These are phyloP conservation scores for Citrus medica DNA, from an alignment of 345 rosid species.

Conservation along the genomic window DNA sequence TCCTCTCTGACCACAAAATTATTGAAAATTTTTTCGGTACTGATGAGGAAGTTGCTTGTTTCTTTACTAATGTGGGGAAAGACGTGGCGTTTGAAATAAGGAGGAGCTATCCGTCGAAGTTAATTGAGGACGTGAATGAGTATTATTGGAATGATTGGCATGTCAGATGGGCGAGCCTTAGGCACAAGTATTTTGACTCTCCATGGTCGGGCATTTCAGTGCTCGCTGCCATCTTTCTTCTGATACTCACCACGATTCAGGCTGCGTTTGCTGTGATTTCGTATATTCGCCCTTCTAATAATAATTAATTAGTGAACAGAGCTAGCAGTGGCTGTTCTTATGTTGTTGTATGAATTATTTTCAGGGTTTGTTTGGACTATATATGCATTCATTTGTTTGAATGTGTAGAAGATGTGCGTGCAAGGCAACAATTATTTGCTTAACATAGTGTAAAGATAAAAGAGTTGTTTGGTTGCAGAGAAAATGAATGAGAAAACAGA, in stretches of 20 bases:
- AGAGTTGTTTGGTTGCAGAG: too few species aligned
- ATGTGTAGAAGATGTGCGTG: not conserved
- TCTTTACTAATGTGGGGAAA: conserved; percentile 10
- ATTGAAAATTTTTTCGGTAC: conserved; percentile 18
- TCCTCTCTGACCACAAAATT: not conserved
- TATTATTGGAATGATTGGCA: conserved; percentile 18
- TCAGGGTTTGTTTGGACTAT: too few species aligned
- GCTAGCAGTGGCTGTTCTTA: too few species aligned
- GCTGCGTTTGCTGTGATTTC: conserved; percentile 2
- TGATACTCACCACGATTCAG: conserved; percentile 20
- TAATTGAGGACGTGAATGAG: conserved; percentile 16
- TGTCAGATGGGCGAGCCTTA: conserved; percentile 17
- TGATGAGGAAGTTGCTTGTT: conserved; percentile 12
- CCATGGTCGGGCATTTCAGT: conserved; percentile 25
- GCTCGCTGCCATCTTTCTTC: conserved; percentile 8
- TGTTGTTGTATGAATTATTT: too few species aligned
- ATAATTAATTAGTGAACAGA: not conserved
- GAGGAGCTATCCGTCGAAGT: not conserved
- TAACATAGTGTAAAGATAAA: too few species aligned
- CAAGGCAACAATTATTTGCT: too few species aligned
- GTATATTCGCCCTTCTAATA: not conserved
- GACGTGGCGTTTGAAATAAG: not conserved
- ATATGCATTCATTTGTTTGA: not conserved
- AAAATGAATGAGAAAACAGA: too few species aligned
- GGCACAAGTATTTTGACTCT: conserved; percentile 11